Base-by-base conservation (phyloP, 345 rosid genomes). In the Rhodamnia rubescens region DNA sequence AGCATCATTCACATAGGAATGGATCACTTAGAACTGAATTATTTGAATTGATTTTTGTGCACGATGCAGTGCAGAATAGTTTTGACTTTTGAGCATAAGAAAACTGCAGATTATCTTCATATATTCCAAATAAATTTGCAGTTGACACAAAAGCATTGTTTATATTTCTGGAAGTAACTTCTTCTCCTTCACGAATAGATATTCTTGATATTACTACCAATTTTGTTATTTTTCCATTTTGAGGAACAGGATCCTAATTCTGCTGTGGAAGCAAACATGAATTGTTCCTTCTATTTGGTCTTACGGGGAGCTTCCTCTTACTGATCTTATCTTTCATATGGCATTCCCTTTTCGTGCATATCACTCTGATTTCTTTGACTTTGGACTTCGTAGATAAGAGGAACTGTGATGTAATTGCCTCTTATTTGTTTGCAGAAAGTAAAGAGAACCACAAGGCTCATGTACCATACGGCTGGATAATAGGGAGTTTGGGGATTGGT, bases 381-480 rank as follows among this genome's bases (percentile, higher is more conserved):
- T 27, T 5, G 32, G 49, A 22, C 47, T 54, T 85, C 81, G 20
- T 47, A 26, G 83, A 81, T 14, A 32, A 29, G 47, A 82, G 22
- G 22, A 50, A 87, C 56, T 87, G 82, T 61, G 83, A 85, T 58
- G 81, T 44, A 80, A 58, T 36, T 83, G 2, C 52, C 15, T 85
- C 27, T 59, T 24, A 22, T 84, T 82, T 87, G 74, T 87, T 87
- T 90, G 92, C 95, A 95, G 99, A 83, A 81, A 91, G 78, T 84
- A 87, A 89, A 88, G 91, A 54, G 86, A 83, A 85, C 87, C 97
- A 88, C 84, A 93, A 86, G 89, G 86, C 85, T 83, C 96, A 86
- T 86, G 91, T 93, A 85, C 94, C 95, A 74, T 94, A 93, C 53
- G 94, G 89, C 87, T 97, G 98, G 99, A 95, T 95, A 85, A 88